Base-by-base conservation (phyloP, 805 yeast species). In the Candida suzukii region DNA sequence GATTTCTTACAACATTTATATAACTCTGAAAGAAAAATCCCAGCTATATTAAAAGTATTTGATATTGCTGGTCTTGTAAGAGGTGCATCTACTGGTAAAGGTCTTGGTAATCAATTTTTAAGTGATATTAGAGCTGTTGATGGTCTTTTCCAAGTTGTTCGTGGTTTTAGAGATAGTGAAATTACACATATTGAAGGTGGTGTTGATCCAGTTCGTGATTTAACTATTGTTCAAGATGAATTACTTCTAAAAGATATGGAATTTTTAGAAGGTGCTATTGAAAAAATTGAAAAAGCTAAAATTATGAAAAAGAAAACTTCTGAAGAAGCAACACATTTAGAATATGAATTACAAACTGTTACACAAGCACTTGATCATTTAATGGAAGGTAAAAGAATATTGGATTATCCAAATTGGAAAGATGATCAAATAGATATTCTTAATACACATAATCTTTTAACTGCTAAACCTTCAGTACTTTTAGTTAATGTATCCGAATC, bases 391-490 rank as follows among this genome's bases (percentile, higher is more conserved):
- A 79, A 84, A 57, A 84, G 96, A 70, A 80, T 93, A 47, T 86
- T 91, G 52, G 90, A 88, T 58, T 49, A 49, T 58, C 84, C 80
- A 53, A 71, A 70, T 50, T 93, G 99, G 99, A 70, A 85, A 41
- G 73, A 81, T 47, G 88, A 87, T 68, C 96, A 93, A 70, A 91
- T 93, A 43, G 97, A 88, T 65, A 71, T 77, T 41, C 83, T 93
- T 71, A 93, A 93, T 76, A 54, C 75, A 43, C 84, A 90, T 84
- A 76, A 77, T 54, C 74, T 93, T 57, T 74, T 93, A 57, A 88
- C 98, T 13, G 96, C 99, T 49, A 93, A 93, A 69, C 96, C 98
- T 49, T 76, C 93, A 55, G 88, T 95, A 55, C 90, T 86, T 71
- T 76, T 93, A 58, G 82, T 91, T 56, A 93, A 93, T 72, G 75